Percentiles rank a stretch among this genome's conserved stretches.
Evolutionary conservation across 331 rosid genomes (phyloP).

Genomic region (Acacia pycnantha): DNA sequence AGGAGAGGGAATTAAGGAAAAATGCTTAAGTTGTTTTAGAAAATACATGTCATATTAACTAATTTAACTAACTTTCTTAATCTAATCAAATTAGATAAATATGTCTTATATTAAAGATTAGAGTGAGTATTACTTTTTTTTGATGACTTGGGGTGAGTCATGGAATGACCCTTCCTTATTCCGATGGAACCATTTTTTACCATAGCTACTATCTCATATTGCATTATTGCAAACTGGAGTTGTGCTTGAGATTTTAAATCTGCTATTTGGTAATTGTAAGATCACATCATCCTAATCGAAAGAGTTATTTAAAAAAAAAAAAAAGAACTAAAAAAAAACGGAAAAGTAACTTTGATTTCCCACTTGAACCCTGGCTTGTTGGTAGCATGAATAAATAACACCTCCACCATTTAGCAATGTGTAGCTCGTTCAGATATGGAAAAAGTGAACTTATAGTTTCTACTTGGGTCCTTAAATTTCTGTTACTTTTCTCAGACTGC

Average conservation of each 20-base stretch:
- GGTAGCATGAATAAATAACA: not conserved
- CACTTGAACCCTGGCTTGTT: not conserved
- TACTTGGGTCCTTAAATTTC: conserved; percentile 4
- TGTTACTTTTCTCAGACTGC: conserved; percentile 64
- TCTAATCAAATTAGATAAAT: no score
- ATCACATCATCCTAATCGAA: not conserved
- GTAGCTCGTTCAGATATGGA: not conserved
- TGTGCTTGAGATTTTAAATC: not conserved
- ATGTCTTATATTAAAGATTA: no score
- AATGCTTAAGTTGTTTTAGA: no score
- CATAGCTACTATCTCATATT: not conserved
- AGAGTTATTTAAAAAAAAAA: not conserved
- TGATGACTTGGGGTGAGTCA: not conserved
- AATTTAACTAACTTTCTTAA: no score
- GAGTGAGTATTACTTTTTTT: not conserved
- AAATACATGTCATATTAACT: no score
- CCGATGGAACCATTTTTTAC: not conserved
- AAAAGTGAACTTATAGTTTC: not conserved
- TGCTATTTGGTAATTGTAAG: not conserved
- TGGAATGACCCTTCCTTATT: not conserved
- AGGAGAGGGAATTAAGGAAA: no score
- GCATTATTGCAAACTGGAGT: not conserved
- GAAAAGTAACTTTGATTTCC: not conserved
- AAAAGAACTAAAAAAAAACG: not conserved
- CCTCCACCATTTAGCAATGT: not conserved